Percentiles rank a stretch among this genome's conserved stretches.
Evolutionary conservation across 2,329 filamentous ascomycete genomes (phyloP).

Genomic region (Aspergillus uvarum): DNA sequence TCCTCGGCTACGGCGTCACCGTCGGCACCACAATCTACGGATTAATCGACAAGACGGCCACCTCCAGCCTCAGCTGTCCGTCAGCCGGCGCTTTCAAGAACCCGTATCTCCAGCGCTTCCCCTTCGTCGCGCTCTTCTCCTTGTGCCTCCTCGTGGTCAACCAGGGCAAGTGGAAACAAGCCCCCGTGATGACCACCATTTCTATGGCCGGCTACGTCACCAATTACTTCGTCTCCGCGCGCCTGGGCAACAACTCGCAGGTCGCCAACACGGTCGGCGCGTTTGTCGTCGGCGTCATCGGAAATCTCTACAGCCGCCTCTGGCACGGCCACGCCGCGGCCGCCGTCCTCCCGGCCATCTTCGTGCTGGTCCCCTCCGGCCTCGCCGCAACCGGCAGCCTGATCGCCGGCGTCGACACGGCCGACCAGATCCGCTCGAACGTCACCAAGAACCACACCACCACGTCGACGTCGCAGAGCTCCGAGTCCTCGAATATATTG

Average conservation of each 20-base stretch:
- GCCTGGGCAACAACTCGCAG: slow-evolving; percentile 64
- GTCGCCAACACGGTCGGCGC: slow-evolving; percentile 76
- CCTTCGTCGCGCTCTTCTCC: slow-evolving; percentile 71
- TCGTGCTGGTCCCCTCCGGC: slow-evolving; percentile 62
- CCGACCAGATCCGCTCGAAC: slow-evolving; percentile 52
- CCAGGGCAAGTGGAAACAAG: slow-evolving; percentile 75
- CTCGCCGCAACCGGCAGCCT: slow-evolving; percentile 58
- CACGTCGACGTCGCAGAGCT: slow-evolving; percentile 2
- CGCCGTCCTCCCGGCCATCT: slow-evolving; percentile 81
- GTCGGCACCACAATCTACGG: slow-evolving; percentile 65
- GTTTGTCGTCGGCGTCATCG: slow-evolving; percentile 71
- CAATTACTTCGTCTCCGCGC: slow-evolving; percentile 67
- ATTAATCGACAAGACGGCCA: slow-evolving; percentile 58
- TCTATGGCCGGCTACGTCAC: slow-evolving; percentile 71
- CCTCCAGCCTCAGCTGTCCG: slow-evolving; percentile 44
- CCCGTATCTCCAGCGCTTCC: slow-evolving; percentile 54
- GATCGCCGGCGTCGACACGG: slow-evolving; percentile 57
- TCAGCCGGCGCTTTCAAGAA: slow-evolving; percentile 36
- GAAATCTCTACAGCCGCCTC: slow-evolving; percentile 71
- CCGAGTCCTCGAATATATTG: slow-evolving; percentile 44
- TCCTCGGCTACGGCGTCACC: slow-evolving; percentile 71
- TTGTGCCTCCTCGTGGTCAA: slow-evolving; percentile 74
- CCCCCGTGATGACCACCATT: slow-evolving; percentile 72
- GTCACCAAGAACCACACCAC: slow-evolving; percentile 13
- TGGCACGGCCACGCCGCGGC: slow-evolving; percentile 77